phyloP scores from a whole-genome alignment of 2,329 filamentous ascomycete genomes.

The Epichloe brachyelytri region DNA sequence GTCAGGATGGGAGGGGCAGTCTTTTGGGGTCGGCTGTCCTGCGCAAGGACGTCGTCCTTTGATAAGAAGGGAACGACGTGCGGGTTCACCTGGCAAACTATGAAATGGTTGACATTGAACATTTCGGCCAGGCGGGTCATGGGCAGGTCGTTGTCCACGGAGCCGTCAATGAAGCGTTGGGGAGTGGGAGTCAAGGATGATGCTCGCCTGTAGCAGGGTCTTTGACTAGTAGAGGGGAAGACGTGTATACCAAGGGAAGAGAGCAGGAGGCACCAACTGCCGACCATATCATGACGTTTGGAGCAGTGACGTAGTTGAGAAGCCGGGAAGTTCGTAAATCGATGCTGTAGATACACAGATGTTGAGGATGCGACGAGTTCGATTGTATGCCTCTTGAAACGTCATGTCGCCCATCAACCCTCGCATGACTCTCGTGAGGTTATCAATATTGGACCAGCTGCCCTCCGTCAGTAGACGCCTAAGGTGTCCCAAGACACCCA shows the following conservation, averaged over 20 bases:
- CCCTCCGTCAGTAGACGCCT: slow-evolving; percentile 68
- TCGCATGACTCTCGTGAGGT: slow-evolving; percentile 72
- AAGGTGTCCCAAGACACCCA: slow-evolving; percentile 55
- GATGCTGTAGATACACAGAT: slow-evolving; percentile 85
- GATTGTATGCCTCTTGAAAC: slow-evolving; percentile 90
- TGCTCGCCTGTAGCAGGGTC: slow-evolving; percentile 68
- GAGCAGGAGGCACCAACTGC: slow-evolving; percentile 94
- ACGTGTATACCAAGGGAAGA: slow-evolving; percentile 73
- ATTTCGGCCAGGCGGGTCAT: slow-evolving; percentile 84
- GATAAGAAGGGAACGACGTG: slow-evolving; percentile 80
- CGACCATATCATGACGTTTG: slow-evolving; percentile 92
- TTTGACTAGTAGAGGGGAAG: slow-evolving; percentile 69
- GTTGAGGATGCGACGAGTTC: slow-evolving; percentile 83
- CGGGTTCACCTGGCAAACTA: slow-evolving; percentile 92
- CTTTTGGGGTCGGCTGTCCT: slow-evolving; percentile 17
- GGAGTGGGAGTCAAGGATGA: slow-evolving; percentile 72
- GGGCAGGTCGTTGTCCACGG: slow-evolving; percentile 85
- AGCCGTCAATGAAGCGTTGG: slow-evolving; percentile 85
- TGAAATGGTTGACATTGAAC: slow-evolving; percentile 98
- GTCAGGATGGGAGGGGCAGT: slow-evolving; percentile 16
- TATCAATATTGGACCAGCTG: slow-evolving; percentile 71
- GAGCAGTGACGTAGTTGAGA: slow-evolving; percentile 85
- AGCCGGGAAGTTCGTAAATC: slow-evolving; percentile 72
- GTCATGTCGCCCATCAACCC: slow-evolving; percentile 75
- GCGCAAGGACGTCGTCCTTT: slow-evolving; percentile 51